These are phyloP conservation scores for Conoideocrella luteorostrata DNA, from an alignment of 2,329 filamentous ascomycete genomes.

Conservation along the genomic window DNA sequence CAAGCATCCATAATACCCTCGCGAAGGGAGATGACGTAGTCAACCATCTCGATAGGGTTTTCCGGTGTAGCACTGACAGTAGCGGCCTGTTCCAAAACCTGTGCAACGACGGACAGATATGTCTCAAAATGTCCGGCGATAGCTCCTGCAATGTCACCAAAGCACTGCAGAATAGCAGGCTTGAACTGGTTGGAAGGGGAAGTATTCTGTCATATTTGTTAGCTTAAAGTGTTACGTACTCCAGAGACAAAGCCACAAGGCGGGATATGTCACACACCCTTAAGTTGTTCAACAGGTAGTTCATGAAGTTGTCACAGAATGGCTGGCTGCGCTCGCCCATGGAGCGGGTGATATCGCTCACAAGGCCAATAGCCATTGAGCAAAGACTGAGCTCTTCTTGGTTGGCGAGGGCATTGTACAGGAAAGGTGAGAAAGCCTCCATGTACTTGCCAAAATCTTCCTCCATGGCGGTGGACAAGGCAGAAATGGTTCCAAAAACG, in stretches of 20 bases:
- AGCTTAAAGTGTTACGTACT: too few species aligned
- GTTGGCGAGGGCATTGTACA: conserved; percentile 91
- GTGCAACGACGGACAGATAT: conserved; percentile 85
- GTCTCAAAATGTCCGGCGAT: conserved; percentile 89
- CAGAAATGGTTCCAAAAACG: conserved; percentile 84
- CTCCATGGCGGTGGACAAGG: conserved; percentile 85
- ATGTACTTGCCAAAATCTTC: conserved; percentile 96
- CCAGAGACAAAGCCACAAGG: too few species aligned
- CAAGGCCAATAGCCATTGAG: conserved; percentile 94
- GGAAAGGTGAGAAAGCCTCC: conserved; percentile 86
- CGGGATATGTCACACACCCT: conserved; percentile 57
- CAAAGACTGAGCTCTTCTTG: conserved; percentile 92
- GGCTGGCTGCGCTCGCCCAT: conserved; percentile 86
- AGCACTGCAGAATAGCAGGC: conserved; percentile 94
- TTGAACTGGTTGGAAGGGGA: conserved; percentile 94
- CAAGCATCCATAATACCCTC: conserved; percentile 99
- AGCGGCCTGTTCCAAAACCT: conserved; percentile 89
- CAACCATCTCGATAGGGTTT: conserved; percentile 87
- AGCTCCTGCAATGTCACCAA: conserved; percentile 93
- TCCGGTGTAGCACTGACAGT: conserved; percentile 73
- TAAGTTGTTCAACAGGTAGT: conserved; percentile 88
- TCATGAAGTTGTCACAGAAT: conserved; percentile 97
- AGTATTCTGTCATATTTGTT: conserved; percentile 71
- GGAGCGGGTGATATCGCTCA: conserved; percentile 92
- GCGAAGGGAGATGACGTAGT: conserved; percentile 89